A percentile compares a stretch with the other conserved stretches of the same genome.
phyloP scores from a whole-genome alignment of 441 rosid species.

The Aleurites moluccanus region DNA sequence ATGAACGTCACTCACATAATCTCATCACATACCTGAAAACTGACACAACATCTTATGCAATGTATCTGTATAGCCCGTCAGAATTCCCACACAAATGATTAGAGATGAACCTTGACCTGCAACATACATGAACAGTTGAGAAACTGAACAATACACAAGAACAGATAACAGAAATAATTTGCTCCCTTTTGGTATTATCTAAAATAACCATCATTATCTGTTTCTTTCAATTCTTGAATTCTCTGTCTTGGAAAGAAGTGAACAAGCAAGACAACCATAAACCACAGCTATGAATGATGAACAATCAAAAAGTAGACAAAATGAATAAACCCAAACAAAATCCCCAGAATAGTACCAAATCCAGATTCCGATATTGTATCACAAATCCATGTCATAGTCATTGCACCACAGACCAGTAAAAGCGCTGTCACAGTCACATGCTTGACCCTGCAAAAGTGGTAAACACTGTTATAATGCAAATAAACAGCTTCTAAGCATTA shows the following conservation, averaged over 20 bases:
- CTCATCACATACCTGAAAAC: slow-evolving; percentile 61
- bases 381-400: slow-evolving; percentile 90
- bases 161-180: not conserved
- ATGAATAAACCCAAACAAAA: slow-evolving; percentile 3
- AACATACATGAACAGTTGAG: slow-evolving; percentile 28
- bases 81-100: slow-evolving; percentile 87
- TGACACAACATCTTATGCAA: slow-evolving; percentile 85
- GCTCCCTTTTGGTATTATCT: not conserved
- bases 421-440: slow-evolving; percentile 78
- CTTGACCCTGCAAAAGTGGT: slow-evolving; percentile 58
- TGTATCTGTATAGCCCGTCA: slow-evolving; percentile 92
- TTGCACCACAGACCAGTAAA: slow-evolving; percentile 87
- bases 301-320: not conserved
- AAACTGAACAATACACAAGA: not conserved
- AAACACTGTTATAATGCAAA: not conserved
- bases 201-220: not conserved
- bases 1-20: slow-evolving; percentile 43
- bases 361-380: slow-evolving; percentile 95
- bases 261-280: not conserved
- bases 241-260: slow-evolving; percentile 6
- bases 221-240: not conserved
- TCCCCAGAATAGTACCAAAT: slow-evolving; percentile 58
- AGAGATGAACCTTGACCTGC: slow-evolving; percentile 95
- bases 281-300: not conserved
- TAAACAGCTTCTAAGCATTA: not conserved